Evolutionary conservation across 1,284 basidiomycete species (phyloP), one percentile per base, ranked within the genome.

Genomic region (Rhodotorula sp.): DNA sequence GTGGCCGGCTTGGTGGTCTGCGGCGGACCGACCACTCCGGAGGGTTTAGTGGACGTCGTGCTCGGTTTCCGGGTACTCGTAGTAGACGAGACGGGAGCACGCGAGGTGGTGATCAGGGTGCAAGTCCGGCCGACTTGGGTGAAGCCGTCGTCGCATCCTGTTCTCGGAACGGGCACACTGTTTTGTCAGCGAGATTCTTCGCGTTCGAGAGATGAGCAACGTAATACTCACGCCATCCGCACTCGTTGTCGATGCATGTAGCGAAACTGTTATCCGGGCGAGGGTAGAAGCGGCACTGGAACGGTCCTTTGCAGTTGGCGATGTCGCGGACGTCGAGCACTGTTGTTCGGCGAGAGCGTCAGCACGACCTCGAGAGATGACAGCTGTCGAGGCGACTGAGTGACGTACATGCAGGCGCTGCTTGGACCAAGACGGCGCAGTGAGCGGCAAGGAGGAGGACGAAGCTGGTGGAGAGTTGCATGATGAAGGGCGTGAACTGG

Each of bases 71-170:
- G 23, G 14, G 48, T 20, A 26, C 18, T 29, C 14, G 49, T 47
- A 3, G 58, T 15, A 15, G 43, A 20, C 14, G 26, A 31, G 31
- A 51, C 14, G 49, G 20, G 18, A 51, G 23, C 49, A 4, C 1
- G 23, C 49, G 49, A 51, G 49, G 20, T 51, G 7, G 49, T 51
- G 39, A 58, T 12, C 51, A 48, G 20, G n/a, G 43, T 21, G 64
- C 56, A 65, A 39, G 57, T 47, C 31, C 34, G 34, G 21, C 64
- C 64, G 14, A 31, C 47, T n/a, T 34, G 47, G 23, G 18, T 26
- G 62, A 48, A 68, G 10, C 67, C 67, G 23, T n/a, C 51, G 23
- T 48, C 10, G 57, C 70, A 71, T 3, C 20, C 67, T 65, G 61
- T n/a, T 7, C 10, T 10, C 39, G 12, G 39, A 2, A 2, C 10